A percentile compares a stretch with the other conserved stretches of the same genome.
phyloP scores from a whole-genome alignment of 345 rosid species.

The Gossypium bickii region DNA sequence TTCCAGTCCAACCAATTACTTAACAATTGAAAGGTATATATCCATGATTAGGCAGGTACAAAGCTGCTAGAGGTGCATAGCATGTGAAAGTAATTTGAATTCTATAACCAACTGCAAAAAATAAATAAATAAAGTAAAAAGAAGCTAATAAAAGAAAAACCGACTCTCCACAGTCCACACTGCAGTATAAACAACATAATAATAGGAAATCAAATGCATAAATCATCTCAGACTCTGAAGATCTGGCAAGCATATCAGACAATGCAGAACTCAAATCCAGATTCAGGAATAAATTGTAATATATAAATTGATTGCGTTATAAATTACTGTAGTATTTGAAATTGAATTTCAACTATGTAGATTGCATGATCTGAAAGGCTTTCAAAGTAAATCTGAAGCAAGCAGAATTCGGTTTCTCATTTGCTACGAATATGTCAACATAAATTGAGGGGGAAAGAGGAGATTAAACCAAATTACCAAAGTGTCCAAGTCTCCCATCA shows the following conservation, averaged over 20 bases:
- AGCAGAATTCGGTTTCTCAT: neutral
- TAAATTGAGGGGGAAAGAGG: neutral
- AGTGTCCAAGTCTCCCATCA: neutral
- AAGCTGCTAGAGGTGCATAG: neutral
- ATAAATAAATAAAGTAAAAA: neutral
- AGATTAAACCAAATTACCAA: neutral
- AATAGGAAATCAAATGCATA: neutral
- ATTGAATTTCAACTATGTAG: neutral
- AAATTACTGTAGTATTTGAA: too few relatives aligned
- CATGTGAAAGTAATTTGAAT: neutral
- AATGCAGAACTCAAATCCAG: neutral
- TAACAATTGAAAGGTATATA: neutral
- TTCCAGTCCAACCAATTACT: neutral
- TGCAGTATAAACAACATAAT: neutral
- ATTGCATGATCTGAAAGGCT: neutral
- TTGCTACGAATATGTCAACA: neutral
- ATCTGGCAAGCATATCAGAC: neutral
- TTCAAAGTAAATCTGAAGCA: neutral
- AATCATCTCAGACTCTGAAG: neutral
- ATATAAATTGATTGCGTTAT: neutral
- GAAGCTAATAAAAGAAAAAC: neutral
- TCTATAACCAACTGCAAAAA: neutral
- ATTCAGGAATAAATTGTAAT: neutral
- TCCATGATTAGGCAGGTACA: neutral
- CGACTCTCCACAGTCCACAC: neutral